These are phyloP conservation scores for Dryadomyces sulphureus DNA, from an alignment of 2,329 filamentous ascomycete genomes.

Conservation along the genomic window DNA sequence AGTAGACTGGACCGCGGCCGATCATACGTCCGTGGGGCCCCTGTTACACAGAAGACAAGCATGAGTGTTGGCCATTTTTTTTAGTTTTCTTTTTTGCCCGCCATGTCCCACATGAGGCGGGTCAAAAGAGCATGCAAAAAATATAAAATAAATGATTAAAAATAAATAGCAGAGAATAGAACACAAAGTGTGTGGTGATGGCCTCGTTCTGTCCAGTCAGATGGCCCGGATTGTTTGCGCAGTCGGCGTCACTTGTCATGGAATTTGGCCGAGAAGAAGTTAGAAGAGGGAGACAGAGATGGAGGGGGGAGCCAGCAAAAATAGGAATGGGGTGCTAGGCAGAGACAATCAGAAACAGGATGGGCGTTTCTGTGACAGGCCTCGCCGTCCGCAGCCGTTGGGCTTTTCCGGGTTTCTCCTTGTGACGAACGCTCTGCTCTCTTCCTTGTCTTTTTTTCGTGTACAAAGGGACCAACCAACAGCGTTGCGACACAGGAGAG, in stretches of 20 bases:
- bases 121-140: background rate
- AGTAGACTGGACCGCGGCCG: background rate
- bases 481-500: too few relatives aligned
- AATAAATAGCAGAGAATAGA: background rate
- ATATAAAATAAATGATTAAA: background rate
- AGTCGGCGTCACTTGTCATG: background rate
- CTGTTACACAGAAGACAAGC: background rate
- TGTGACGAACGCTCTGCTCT: background rate
- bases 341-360: conserved; percentile 1
- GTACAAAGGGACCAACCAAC: too few relatives aligned
- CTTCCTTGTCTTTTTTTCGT: background rate
- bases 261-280: background rate
- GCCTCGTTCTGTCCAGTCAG: background rate
- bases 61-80: background rate
- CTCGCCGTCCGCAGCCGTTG: background rate
- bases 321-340: background rate
- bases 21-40: background rate
- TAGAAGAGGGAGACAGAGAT: too few relatives aligned
- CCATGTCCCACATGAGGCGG: background rate
- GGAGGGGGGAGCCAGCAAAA: background rate
- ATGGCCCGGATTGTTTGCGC: background rate
- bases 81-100: background rate
- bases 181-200: background rate
- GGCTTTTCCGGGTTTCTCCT: background rate
- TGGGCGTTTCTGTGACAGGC: background rate